Evolutionary conservation across 2,329 filamentous ascomycete genomes (phyloP), one percentile per base, ranked within the genome.

Genomic region (Penicillium sp.): DNA sequence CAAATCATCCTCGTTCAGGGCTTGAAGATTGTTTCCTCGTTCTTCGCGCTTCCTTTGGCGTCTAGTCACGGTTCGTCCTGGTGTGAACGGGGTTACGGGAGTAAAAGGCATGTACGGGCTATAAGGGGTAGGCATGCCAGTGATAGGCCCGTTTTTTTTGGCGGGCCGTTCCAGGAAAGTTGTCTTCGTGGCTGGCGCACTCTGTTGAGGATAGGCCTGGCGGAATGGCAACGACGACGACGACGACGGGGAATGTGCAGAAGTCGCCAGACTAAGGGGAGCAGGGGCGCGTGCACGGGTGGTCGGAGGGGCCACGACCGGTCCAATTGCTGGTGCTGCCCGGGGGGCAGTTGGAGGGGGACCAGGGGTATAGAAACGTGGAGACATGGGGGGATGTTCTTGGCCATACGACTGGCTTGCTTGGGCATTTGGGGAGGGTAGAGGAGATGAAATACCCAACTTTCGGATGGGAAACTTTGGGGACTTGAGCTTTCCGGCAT

Each of bases 401-500:
- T 80, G 78, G 14, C 77, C 72, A 58, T 81, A 80, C 48, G 80
- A 74, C 41, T 70, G 70, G 43, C 74, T 68, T 4, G 74, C 71
- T 26, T 72, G 71, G 24, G 76, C 73, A 16, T 80, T 77, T 11
- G 78, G 77, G 1, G 78, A 79, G 31, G 70, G 70, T 39, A 85
- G 72, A 1, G 84, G 84, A 8, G 81, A 78, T 21, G 82, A 85
- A 63, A 87, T 87, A 57, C 81, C 79, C 37, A 86, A 74, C 57
- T 83, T 83, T 52, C 82, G 81, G 46, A 86, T 71, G 8, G 73
- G 71, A 44, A 77, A 58, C 26, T 69, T 69, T 3, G 70, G 75
- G 2, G 76, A 76, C 48, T 80, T 77, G 62, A 78, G 73, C 61
- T 79, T 81, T 59, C 70, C 69, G 61, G 62, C 68, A 57, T 61